Evolutionary conservation across 1,284 basidiomycete species (phyloP), one percentile per base, ranked within the genome.

Genomic region (Tilletia setariae): DNA sequence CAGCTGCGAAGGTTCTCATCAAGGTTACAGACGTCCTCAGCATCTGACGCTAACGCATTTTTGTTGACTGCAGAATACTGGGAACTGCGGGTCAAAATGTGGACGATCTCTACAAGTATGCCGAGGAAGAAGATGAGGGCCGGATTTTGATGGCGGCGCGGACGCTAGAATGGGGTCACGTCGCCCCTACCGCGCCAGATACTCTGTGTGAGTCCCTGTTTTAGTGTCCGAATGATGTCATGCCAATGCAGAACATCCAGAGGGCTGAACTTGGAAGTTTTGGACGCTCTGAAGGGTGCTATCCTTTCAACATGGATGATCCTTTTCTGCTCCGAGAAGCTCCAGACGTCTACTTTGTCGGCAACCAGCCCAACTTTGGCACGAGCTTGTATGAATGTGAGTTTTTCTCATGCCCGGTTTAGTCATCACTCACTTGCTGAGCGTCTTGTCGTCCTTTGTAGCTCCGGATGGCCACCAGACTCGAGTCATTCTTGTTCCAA

Each of bases 181-280:
- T 97, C 76, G 95, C 96, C 11, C 96, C 96, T 0, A 98, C 95
- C 0, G 94, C 95, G 15, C 96, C 96, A 15, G 96, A 99, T 83
- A 99, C 96, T 0, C 86, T 99, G 1, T 98, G 87, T 86, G 68
- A 76, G 85, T 80, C 35, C 4, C 28, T 16, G 13, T 11, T 40
- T 4, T 11, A 11, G 35, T 40, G 6, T 4, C 35, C 4, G 35
- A 40, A 6, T 6, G 35, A 40, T 40, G 35, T 11, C 11, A 11
- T 40, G 35, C 11, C 11, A 6, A 4, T 42, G 1, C 35, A 13
- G 4, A 46, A n/a, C 11, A 9, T 21, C 42, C 2, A n/a, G 15
- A 44, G 62, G n/a, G 30, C 19, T 32, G 19, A n/a, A 4, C 19
- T 19, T 16, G 46, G 7, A 49, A 3, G 16, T 23, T 49, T 23